Conservation (phyloP, 305 asterid genomes). For the Lippia alba region DNA sequence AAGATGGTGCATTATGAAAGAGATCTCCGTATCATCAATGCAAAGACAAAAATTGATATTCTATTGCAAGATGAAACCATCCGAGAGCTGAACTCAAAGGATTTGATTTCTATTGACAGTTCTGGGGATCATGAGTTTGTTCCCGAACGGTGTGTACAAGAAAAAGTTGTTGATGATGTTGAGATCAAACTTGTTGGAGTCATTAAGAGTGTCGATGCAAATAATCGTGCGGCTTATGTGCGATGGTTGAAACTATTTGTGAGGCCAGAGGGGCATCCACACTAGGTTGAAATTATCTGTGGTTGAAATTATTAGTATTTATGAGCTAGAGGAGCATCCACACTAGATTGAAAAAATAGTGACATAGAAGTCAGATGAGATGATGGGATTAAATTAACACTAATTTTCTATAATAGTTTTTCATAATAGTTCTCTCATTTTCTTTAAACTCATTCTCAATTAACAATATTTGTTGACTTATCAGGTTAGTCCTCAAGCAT, state of each 20-base stretch:
- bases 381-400: slow-evolving; percentile 92
- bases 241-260: slow-evolving; percentile 89
- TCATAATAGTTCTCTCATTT: slow-evolving; percentile 1
- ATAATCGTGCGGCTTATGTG: slow-evolving; percentile 86
- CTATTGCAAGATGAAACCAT: slow-evolving; percentile 93
- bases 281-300: slow-evolving; percentile 76
- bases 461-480: slow-evolving; percentile 28
- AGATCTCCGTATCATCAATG: slow-evolving; percentile 74
- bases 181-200: slow-evolving; percentile 88
- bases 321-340: slow-evolving; percentile 97
- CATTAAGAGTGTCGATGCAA: slow-evolving; percentile 84
- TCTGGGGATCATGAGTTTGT: slow-evolving; percentile 99
- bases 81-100: slow-evolving; percentile 61
- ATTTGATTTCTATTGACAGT: slow-evolving; percentile 82
- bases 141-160: slow-evolving; percentile 94
- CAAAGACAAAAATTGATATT: slow-evolving; percentile 75
- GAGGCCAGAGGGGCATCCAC: slow-evolving; percentile 88
- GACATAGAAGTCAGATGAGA: slow-evolving; percentile 98
- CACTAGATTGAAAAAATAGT: slow-evolving; percentile 88
- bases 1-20: slow-evolving; percentile 85
- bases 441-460: slow-evolving; percentile 25
- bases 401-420: slow-evolving; percentile 34
- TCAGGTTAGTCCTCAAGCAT: slow-evolving; percentile 99
- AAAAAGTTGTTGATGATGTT: slow-evolving; percentile 72
- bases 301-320: slow-evolving; percentile 95